A percentile compares a stretch with the other conserved stretches of the same genome.
These are phyloP conservation scores for Carex arenaria DNA, from an alignment of 202 grass and related monocot species.

Conservation along the genomic window DNA sequence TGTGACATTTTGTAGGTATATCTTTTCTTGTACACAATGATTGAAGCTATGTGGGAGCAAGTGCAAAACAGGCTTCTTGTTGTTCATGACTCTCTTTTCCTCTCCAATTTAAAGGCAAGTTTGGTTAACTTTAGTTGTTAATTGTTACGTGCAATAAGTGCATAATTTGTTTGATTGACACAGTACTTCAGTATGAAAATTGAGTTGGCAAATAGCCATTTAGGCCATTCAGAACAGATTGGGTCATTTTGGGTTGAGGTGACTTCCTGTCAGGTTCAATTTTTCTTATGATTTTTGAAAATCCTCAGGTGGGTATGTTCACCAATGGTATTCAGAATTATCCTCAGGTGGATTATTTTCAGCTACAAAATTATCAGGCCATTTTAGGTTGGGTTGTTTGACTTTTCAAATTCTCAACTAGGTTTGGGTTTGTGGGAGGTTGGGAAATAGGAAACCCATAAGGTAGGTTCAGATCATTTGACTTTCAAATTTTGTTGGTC, in stretches of 20 bases:
- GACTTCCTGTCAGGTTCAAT: neutral
- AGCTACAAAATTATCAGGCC: neutral
- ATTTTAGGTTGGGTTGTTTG: neutral
- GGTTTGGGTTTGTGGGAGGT: neutral
- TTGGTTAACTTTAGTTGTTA: conserved; percentile 1
- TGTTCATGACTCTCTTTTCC: conserved; percentile 77
- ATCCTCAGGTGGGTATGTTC: neutral
- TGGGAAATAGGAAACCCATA: neutral
- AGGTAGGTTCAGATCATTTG: neutral
- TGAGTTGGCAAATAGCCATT: neutral
- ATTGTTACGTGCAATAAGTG: neutral
- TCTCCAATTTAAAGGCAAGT: conserved; percentile 85
- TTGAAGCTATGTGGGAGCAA: conserved; percentile 81
- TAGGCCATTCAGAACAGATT: neutral
- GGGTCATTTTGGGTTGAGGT: neutral
- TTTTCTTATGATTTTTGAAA: neutral
- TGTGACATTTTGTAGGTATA: conserved; percentile 55
- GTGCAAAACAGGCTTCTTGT: conserved; percentile 46
- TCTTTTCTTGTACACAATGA: conserved; percentile 65
- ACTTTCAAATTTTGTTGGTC: neutral
- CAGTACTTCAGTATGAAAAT: neutral
- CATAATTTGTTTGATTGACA: neutral
- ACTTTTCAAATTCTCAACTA: neutral
- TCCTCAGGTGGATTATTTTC: neutral
- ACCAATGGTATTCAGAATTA: neutral